Evolutionary conservation across 306 rosid genomes (phyloP), one percentile per base, ranked within the genome.

Genomic region (Psophocarpus tetragonolobus): DNA sequence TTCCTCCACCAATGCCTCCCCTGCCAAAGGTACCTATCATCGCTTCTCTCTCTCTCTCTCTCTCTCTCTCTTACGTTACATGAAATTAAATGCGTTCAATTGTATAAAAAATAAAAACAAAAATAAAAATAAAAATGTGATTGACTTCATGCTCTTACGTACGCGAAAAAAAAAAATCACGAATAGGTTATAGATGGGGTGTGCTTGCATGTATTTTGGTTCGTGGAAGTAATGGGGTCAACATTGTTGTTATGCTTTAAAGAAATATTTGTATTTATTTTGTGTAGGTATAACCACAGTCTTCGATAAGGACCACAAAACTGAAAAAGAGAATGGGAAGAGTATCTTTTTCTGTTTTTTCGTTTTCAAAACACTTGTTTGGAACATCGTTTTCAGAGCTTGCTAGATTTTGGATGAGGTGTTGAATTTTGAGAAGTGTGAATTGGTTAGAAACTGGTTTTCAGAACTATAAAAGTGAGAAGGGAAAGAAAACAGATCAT

Each of bases 1-100:
- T 75, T 63, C 97, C 58, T 81, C 97, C 74, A 68, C 91, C 20
- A 87, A 84, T 80, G 85, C 85, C 41, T 75, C 97, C 47, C 20
- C 89, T 24, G 66, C 92, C 18, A 86, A 92, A 84, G 98, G 98
- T 82, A 47, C 21, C 8, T 14, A 4, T 0, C 20, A 26, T 26
- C 32, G 3, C 6, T 10, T 54, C 27, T 1, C 29, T 36, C 8
- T 32, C n/a, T n/a, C n/a, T 10, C 14, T 5, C 20, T 6, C n/a
- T 23, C 7, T 36, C 7, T 33, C 3, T 18, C 0, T 20, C 1
- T 57, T 6, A 42, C 21, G 69, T 65, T 4, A 10, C 50, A 1
- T 15, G 36, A 13, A 48, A 76, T 48, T 2, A 11, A 20, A 45
- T 64, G 17, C 9, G 1, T 10, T 32, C 0, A 27, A 68, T 42